phyloP scores from a whole-genome alignment of 441 rosid genomes.

The Mallotus japonicus region DNA sequence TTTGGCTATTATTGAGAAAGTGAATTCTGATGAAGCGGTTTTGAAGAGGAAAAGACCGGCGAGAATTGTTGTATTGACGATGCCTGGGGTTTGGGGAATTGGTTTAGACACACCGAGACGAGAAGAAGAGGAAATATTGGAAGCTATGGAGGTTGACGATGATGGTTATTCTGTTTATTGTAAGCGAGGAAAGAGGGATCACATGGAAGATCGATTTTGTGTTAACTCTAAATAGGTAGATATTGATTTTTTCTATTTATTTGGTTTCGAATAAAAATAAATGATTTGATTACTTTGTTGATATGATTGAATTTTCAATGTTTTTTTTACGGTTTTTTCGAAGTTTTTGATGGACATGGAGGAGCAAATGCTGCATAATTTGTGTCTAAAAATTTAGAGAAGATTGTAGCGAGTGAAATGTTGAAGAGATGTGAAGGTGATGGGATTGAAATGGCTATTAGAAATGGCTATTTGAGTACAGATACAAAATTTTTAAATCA shows the following conservation, averaged over 20 bases:
- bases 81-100: slow-evolving; percentile 23
- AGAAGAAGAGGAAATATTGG: slow-evolving; percentile 10
- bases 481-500: slow-evolving; percentile 60
- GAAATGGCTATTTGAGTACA: slow-evolving; percentile 58
- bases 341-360: slow-evolving; percentile 29
- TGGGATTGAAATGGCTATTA: slow-evolving; percentile 47
- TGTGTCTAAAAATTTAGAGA: slow-evolving; percentile 18
- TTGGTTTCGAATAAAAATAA: no score
- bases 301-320: no score
- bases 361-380: slow-evolving; percentile 24
- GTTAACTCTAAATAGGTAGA: slow-evolving; percentile 23
- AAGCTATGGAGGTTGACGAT: slow-evolving; percentile 20
- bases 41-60: slow-evolving; percentile 79
- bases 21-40: slow-evolving; percentile 19
- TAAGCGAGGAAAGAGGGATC: slow-evolving; percentile 22
- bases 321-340: slow-evolving; percentile 21
- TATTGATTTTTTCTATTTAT: background rate
- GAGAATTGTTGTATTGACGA: slow-evolving; percentile 56
- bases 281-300: no score
- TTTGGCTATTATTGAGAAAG: slow-evolving; percentile 1
- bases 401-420: slow-evolving; percentile 12
- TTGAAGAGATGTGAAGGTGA: slow-evolving; percentile 16
- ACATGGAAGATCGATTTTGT: slow-evolving; percentile 23
- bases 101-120: slow-evolving; percentile 31
- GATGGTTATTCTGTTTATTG: slow-evolving; percentile 22